These are phyloP conservation scores for Blastocladiella britannica DNA, from an alignment of 192 early-diverging fungal species.

Conservation along the genomic window DNA sequence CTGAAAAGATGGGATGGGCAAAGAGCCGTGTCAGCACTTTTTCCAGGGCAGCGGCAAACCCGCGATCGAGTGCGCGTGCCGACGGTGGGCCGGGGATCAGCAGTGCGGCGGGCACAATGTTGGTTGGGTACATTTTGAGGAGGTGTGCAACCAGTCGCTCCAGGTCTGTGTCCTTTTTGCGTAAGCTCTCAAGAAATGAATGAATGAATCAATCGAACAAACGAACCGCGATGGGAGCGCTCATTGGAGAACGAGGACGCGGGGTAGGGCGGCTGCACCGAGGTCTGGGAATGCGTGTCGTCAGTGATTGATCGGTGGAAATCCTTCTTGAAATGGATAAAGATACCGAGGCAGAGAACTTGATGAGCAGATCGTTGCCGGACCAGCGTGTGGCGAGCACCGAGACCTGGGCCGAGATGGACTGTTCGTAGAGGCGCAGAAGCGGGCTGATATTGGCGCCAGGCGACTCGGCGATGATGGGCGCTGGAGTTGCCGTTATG, in stretches of 20 bases:
- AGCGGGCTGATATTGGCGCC: neutral
- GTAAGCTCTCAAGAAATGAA: neutral
- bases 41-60: neutral
- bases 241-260: neutral
- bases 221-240: neutral
- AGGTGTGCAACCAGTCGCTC: neutral
- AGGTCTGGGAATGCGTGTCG: neutral
- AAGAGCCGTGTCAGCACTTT: neutral
- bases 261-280: neutral
- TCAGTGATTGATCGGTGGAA: no score
- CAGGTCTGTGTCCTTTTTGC: neutral
- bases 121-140: neutral
- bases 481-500: no score
- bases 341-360: neutral
- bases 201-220: neutral
- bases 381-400: neutral
- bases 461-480: no score
- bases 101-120: neutral
- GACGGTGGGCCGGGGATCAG: neutral
- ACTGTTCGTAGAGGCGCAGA: neutral
- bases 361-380: neutral
- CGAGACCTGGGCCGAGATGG: neutral
- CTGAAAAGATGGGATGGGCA: neutral
- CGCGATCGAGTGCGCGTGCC: neutral
- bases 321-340: no score